Percentiles rank a stretch among this genome's conserved stretches.
Evolutionary conservation across 257 asterid species (phyloP).

Genomic region (Coffea eugenioides): DNA sequence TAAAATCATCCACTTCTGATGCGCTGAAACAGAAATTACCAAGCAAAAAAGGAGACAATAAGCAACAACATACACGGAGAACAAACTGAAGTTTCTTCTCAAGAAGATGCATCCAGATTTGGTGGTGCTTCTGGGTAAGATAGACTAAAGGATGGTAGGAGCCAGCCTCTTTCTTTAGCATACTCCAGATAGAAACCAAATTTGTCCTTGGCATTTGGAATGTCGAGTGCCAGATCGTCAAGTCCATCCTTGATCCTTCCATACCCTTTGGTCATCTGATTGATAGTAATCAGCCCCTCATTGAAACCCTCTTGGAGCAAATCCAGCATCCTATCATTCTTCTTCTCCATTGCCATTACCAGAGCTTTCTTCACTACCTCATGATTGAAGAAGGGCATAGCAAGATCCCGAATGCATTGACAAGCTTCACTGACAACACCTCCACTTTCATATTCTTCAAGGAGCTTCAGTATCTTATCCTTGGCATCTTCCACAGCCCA

Average conservation of each 20-base stretch:
- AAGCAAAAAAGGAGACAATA: conserved; percentile 1
- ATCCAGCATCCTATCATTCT: conserved; percentile 79
- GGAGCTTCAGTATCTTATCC: conserved; percentile 94
- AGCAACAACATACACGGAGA: conserved; percentile 27
- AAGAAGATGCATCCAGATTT: conserved; percentile 21
- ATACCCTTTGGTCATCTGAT: conserved; percentile 93
- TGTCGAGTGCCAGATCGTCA: conserved; percentile 91
- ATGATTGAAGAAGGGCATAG: conserved; percentile 90
- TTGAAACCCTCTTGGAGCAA: conserved; percentile 72
- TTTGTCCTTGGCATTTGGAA: conserved; percentile 85
- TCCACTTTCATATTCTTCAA: conserved; percentile 91
- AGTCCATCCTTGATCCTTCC: conserved; percentile 86
- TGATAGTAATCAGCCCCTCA: conserved; percentile 88
- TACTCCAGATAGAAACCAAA: conserved; percentile 56
- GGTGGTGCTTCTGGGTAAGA: conserved; percentile 22
- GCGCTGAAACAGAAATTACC: background rate
- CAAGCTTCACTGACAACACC: conserved; percentile 91
- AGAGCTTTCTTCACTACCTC: conserved; percentile 96
- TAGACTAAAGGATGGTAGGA: conserved; percentile 40
- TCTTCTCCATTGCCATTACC: conserved; percentile 99
- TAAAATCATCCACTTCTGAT: conserved; percentile 21
- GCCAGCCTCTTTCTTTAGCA: conserved; percentile 69
- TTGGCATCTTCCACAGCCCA: conserved; percentile 99
- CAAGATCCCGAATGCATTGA: conserved; percentile 87
- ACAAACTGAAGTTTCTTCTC: conserved; percentile 26